Evolutionary conservation across 148 eudicot genomes (phyloP).

Genomic region (Bassia scoparia): DNA sequence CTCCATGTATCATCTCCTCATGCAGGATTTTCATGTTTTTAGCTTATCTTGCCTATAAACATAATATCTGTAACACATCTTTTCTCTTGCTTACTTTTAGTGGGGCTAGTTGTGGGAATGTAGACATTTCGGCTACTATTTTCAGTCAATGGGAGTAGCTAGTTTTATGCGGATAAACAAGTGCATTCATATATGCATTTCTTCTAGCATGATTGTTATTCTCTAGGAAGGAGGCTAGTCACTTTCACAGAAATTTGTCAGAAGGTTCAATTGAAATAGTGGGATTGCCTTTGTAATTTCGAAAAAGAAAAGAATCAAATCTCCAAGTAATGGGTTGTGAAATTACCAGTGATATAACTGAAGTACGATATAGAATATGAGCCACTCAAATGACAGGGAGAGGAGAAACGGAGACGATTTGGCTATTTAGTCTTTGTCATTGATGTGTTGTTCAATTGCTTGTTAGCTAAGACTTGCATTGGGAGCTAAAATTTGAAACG

Average conservation of each 20-base stretch:
- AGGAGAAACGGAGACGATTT: not conserved
- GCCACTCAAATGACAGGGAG: not conserved
- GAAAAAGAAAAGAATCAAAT: not conserved
- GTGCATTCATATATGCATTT: not conserved
- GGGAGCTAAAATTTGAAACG: not conserved
- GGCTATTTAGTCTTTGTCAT: not conserved
- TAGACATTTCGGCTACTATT: not conserved
- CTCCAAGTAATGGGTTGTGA: not conserved
- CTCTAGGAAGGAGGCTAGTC: not conserved
- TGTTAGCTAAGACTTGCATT: not conserved
- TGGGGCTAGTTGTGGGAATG: too few relatives aligned
- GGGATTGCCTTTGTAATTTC: not conserved
- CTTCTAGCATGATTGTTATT: too few relatives aligned
- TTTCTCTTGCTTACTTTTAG: not conserved
- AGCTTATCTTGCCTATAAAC: not conserved
- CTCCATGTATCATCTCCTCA: not conserved
- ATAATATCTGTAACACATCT: not conserved
- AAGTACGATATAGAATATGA: not conserved
- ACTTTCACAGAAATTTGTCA: not conserved
- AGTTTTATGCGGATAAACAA: not conserved
- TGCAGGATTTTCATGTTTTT: not conserved
- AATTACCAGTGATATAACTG: not conserved
- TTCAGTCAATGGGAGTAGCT: not conserved
- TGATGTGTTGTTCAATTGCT: not conserved
- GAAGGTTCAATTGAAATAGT: not conserved